Conservation (phyloP, 140 eudicot genomes). For the Stevia rebaudiana region DNA sequence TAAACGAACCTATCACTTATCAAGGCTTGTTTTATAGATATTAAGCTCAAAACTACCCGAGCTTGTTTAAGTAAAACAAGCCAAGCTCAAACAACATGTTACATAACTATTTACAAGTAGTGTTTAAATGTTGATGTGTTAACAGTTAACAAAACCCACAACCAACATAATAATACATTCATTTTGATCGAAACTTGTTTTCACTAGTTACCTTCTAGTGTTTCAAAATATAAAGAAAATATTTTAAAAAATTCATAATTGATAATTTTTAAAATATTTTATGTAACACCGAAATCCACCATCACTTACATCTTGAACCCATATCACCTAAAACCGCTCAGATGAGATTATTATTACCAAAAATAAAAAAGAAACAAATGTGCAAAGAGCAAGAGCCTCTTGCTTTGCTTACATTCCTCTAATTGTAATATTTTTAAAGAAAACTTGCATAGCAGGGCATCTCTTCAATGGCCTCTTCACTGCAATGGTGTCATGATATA, state of each 20-base stretch:
- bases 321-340: slow-evolving; percentile 18
- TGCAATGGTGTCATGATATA: slow-evolving; percentile 31
- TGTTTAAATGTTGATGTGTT: too few relatives aligned
- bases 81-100: too few relatives aligned
- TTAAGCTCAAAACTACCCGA: too few relatives aligned
- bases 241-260: not conserved
- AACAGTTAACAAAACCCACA: too few relatives aligned
- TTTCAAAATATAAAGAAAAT: not conserved
- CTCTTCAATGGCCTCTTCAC: slow-evolving; percentile 30
- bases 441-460: slow-evolving; percentile 44
- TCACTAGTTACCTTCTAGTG: not conserved
- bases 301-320: slow-evolving; percentile 30
- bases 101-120: too few relatives aligned
- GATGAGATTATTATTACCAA: slow-evolving; percentile 28
- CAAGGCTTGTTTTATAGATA: too few relatives aligned
- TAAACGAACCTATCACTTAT: too few relatives aligned
- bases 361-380: slow-evolving; percentile 13
- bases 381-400: slow-evolving; percentile 36
- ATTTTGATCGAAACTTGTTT: not conserved
- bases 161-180: too few relatives aligned
- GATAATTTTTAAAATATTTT: not conserved
- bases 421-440: slow-evolving; percentile 29
- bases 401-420: slow-evolving; percentile 42
- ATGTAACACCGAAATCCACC: slow-evolving; percentile 15
- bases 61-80: too few relatives aligned